These are phyloP conservation scores for Diacronema lutheri DNA, from an alignment of 78 protist genomes.

Conservation along the genomic window DNA sequence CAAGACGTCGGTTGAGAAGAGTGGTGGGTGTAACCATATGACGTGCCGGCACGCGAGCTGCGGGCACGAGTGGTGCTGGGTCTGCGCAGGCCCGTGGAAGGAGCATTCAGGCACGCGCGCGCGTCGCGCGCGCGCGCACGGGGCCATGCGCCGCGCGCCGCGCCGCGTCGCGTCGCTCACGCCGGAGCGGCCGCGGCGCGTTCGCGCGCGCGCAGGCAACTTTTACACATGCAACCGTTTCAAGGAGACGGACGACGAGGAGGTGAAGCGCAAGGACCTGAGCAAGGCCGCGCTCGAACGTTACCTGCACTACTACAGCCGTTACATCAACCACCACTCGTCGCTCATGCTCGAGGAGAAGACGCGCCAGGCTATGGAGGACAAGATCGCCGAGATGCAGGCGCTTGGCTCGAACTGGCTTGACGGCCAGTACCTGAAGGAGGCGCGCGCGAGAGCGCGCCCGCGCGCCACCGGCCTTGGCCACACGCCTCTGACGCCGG, in stretches of 20 bases:
- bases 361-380: background rate
- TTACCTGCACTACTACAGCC: slow-evolving; percentile 67
- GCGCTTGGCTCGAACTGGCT: background rate
- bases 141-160: no score
- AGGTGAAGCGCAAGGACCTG: background rate
- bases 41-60: slow-evolving; percentile 48
- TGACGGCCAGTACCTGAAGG: slow-evolving; percentile 49
- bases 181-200: no score
- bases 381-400: slow-evolving; percentile 33
- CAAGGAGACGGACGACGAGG: background rate
- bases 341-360: slow-evolving; percentile 38
- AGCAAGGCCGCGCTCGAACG: slow-evolving; percentile 39
- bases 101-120: slow-evolving; percentile 37
- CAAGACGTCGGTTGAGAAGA: slow-evolving; percentile 67
- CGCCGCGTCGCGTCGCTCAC: no score
- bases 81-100: slow-evolving; percentile 65
- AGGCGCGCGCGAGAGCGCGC: slow-evolving; percentile 18
- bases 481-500: no score
- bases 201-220: background rate
- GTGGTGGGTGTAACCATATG: slow-evolving; percentile 91
- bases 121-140: no score
- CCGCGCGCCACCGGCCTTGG: background rate
- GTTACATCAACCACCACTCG: slow-evolving; percentile 59
- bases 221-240: slow-evolving; percentile 3
- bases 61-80: slow-evolving; percentile 79